Base-by-base conservation (phyloP, 2,329 filamentous ascomycete genomes). In the Clonostachys rosea region DNA sequence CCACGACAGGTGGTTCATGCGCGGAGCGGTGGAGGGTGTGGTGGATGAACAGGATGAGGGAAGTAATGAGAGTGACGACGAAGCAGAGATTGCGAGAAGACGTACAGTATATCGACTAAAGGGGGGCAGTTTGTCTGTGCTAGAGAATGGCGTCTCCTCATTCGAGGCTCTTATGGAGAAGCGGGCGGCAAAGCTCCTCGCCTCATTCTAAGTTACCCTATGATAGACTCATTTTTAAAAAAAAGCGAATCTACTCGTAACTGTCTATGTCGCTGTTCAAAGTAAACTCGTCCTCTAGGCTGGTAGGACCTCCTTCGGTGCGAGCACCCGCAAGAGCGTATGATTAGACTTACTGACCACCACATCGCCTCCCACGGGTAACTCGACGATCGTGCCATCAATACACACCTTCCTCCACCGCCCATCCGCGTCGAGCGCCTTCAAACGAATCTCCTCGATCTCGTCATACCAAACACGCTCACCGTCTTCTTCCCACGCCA, bases 391-490 rank as follows among this genome's bases (percentile, higher is more conserved):
- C 46, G 86, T 90, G 4, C 92, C 92, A 64, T 97, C 92, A n/a
- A 97, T 75, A 62, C 92, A 97, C 13, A 95, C 79, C 59, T 91
- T 82, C 50, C 92, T 76, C 91, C 91, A 96, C 45, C 83, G 73
- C 42, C 71, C 72, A n/a, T 89, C 82, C 14, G 79, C 71, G 58
- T 94, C 88, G 2, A 70, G 52, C 35, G 89, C 83, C 14, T 79
- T 75, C 42, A 96, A 81, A 49, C 69, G 74, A 16, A 96, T 54
- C 45, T 79, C 79, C 3, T 86, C 79, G 7, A 94, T 75, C 46
- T 81, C 76, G 16, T 87, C 79, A 61, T 96, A 96, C 0, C 75
- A 75, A 1, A 96, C 85, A 3, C 70, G 71, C 35, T 86, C 75
- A 11, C 85, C 74, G 18, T 75, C 72, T 44, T 62, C 56, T 44